Conservation (phyloP, 169 alveolate species). For the Plasmodium gallinaceum region DNA sequence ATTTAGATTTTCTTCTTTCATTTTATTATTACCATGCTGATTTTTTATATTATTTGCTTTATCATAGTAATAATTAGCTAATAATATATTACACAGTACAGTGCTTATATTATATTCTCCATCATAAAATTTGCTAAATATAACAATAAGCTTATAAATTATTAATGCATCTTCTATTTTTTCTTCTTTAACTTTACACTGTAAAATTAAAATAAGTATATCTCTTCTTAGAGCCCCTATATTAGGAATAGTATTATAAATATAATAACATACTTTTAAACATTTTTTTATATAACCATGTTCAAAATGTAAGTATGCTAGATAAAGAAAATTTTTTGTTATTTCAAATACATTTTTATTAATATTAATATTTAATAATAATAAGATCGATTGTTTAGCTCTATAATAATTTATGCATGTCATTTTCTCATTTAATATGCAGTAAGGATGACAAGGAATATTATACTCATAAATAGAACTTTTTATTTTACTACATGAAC, state of each 20-base stretch:
- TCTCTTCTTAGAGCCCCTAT: conserved; percentile 60
- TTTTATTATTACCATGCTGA: background rate
- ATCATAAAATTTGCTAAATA: conserved; percentile 39
- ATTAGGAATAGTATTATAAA: conserved; percentile 49
- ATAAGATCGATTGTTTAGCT: conserved; percentile 46
- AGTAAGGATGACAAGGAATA: conserved; percentile 73
- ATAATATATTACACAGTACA: conserved; percentile 23
- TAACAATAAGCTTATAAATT: conserved; percentile 41
- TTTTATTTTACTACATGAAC: conserved; percentile 55
- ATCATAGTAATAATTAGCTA: conserved; percentile 61
- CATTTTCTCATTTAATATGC: conserved; percentile 69
- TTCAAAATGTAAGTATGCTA: conserved; percentile 74
- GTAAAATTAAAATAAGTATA: conserved; percentile 53
- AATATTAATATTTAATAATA: conserved; percentile 41
- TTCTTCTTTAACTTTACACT: conserved; percentile 63
- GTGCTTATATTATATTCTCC: conserved; percentile 43
- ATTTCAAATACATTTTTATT: conserved; percentile 53
- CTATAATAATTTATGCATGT: conserved; percentile 62
- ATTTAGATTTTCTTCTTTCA: background rate
- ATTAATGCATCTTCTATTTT: conserved; percentile 61
- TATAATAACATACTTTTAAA: conserved; percentile 56
- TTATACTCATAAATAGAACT: conserved; percentile 65
- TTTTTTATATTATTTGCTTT: background rate
- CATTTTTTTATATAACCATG: conserved; percentile 73
- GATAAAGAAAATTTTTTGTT: conserved; percentile 45